A percentile compares a stretch with the other conserved stretches of the same genome.
Evolutionary conservation across 495 filamentous ascomycete genomes (phyloP).

Genomic region (Aspergillus bertholletiae): DNA sequence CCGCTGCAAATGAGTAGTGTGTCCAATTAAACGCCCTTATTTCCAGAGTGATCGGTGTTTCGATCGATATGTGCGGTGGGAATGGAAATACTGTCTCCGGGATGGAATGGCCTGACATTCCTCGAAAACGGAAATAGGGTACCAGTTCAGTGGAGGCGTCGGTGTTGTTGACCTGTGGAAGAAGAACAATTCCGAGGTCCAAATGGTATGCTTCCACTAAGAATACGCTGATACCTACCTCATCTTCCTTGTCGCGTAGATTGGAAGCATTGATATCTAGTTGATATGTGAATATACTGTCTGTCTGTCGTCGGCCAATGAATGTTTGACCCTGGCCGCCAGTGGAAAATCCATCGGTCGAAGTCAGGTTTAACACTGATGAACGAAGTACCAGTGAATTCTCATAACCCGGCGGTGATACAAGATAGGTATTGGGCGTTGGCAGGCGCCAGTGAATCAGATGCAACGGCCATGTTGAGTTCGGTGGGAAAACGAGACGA

Average conservation of each 20-base stretch:
- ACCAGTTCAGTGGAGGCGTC: too few relatives aligned
- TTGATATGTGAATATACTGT: slow-evolving; percentile 17
- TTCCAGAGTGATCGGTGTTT: too few relatives aligned
- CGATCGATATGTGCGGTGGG: too few relatives aligned
- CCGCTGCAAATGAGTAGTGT: too few relatives aligned
- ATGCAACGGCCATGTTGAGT: slow-evolving; percentile 11
- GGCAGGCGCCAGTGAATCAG: slow-evolving; percentile 17
- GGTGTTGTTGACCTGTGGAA: too few relatives aligned
- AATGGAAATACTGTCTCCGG: too few relatives aligned
- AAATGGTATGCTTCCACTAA: slow-evolving; percentile 20
- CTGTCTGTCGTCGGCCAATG: slow-evolving; percentile 15
- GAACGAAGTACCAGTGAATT: slow-evolving; percentile 12
- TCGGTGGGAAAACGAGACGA: slow-evolving; percentile 14
- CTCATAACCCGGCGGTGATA: slow-evolving; percentile 13
- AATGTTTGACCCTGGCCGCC: slow-evolving; percentile 5
- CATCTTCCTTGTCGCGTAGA: slow-evolving; percentile 2
- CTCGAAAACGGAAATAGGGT: too few relatives aligned
- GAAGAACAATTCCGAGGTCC: slow-evolving; percentile 19
- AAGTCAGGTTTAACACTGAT: slow-evolving; percentile 2
- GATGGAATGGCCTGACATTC: too few relatives aligned
- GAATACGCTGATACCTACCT: slow-evolving; percentile 20
- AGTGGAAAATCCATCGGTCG: too few relatives aligned
- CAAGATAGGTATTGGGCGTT: slow-evolving; percentile 1
- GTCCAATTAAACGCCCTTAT: too few relatives aligned
- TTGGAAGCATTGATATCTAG: slow-evolving; percentile 13